Conservation (phyloP, 23 red algal species). For the Gracilaria caudata region DNA sequence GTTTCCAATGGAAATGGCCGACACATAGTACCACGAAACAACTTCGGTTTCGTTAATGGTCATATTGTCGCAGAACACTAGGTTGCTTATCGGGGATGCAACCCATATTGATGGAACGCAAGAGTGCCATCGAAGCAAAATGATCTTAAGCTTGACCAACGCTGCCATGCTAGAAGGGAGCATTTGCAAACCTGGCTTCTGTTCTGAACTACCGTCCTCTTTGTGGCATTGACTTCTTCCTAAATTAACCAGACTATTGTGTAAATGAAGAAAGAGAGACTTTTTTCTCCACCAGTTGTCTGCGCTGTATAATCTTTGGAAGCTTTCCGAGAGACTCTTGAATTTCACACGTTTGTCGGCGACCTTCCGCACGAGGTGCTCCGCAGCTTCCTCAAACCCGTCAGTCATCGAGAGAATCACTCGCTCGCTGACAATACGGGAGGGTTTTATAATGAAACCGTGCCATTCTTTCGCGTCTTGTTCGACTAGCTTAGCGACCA, state of each 20-base stretch:
- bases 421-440: background rate
- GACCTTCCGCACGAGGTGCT: background rate
- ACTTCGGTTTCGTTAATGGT: background rate
- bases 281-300: constrained; percentile 34
- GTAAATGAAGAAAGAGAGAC: constrained; percentile 29
- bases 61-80: constrained; percentile 1
- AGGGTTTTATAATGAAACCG: background rate
- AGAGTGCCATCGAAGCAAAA: background rate
- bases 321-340: background rate
- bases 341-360: constrained; percentile 4
- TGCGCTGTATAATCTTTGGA: constrained; percentile 3
- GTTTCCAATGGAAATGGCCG: constrained; percentile 23
- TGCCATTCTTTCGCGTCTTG: constrained; percentile 4
- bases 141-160: background rate
- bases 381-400: constrained; percentile 7
- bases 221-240: background rate
- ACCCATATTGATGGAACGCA: constrained; percentile 9
- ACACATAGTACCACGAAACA: constrained; percentile 15
- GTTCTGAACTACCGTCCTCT: background rate
- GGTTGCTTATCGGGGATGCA: background rate
- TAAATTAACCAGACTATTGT: background rate
- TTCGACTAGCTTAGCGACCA: constrained; percentile 4
- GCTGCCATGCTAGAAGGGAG: background rate
- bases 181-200: background rate
- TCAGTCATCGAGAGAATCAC: background rate